Base-by-base conservation (phyloP, 106 monocot genomes). In the Platanthera guangdongensis region DNA sequence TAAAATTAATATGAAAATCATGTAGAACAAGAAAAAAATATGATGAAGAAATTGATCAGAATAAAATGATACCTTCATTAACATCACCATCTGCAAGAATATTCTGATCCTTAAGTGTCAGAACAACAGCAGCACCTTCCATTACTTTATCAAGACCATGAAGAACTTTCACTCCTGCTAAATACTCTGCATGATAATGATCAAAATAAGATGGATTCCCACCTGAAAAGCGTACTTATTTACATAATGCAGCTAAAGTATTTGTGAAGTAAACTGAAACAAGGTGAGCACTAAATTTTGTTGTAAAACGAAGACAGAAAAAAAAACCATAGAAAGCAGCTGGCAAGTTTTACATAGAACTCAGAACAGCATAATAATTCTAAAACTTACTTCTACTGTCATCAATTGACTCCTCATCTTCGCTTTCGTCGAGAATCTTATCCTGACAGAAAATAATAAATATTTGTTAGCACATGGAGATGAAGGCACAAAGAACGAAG, bases 121-220 rank as follows among this genome's bases (percentile, higher is more conserved):
- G 77, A 77, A 94, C 94, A 83, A 99, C 94, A 62, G 94, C 88
- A 73, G 94, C 93, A 80, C 96, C 97, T 80, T 99, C 94, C 50
- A 94, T 81, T 25, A 92, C 94, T 83, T 99, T 99, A 74, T 99
- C 94, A 78, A 99, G 91, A 4, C 97, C 97, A 84, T 99, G 94
- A 76, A 94, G 86, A 83, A 99, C 81, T 80, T 92, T 99, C 25
- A 92, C 89, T 54, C 97, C 97, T 57, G 89, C 91, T 79, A 99
- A 83, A 85, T 94, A 80, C 74, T 91, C 97, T 99, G 78, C 9
- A 75, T 6, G 78, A 55, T 48, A 16, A 30, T 47, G 39, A 76
- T 6, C 32, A 72, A 47, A 51, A 15, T 51, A 68, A 75, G 18
- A 19, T 47, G 15, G 13, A 47, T 47, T 15, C 32, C 4, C 12